Base-by-base conservation (phyloP, 2,329 filamentous ascomycete genomes). In the Verruconis gallopava region DNA sequence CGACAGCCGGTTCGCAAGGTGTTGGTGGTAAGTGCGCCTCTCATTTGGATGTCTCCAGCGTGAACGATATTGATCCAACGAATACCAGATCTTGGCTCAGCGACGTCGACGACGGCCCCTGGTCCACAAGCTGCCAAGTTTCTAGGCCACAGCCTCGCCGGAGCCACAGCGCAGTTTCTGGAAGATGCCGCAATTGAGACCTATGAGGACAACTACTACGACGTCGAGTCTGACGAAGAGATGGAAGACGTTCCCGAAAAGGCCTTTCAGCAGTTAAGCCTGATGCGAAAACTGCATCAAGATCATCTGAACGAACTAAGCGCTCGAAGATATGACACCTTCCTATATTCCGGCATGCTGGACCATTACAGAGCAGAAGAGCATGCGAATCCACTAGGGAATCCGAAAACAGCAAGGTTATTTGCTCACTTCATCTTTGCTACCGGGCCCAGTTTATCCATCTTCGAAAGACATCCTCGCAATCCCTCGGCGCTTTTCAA, bases 371-470 rank as follows among this genome's bases (percentile, higher is more conserved):
- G 56, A 25, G 57, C 65, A 2, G 66, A 71, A 48, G 56, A 62
- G 48, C 61, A 61, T 39, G 67, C 67, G 6, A 71, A 64, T 30
- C 88, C 91, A 21, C 65, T 95, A 20, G 83, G 79, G 50, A 85
- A 95, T 49, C 73, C 77, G 2, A 79, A 81, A 48, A 89, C 85
- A 9, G 80, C 85, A 12, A 73, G 79, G 21, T 78, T 94, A 4
- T 96, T 96, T 57, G 81, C 81, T 58, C 86, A 96, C 60, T 96
- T 95, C 57, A 77, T 96, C 37, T 81, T 85, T 50, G 81, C 91
- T 4, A 93, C 86, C 2, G 88, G 81, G 0, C 84, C 86, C 1
- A 82, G 76, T 49, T 75, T 96, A 55, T 93, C 88, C 1, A 72
- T 93, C 20, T 94, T 85, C 55, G 88, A 96, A 60, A 73, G 89